These are phyloP conservation scores for Eutrema heterophyllum DNA, from an alignment of 345 rosid genomes.

Conservation along the genomic window DNA sequence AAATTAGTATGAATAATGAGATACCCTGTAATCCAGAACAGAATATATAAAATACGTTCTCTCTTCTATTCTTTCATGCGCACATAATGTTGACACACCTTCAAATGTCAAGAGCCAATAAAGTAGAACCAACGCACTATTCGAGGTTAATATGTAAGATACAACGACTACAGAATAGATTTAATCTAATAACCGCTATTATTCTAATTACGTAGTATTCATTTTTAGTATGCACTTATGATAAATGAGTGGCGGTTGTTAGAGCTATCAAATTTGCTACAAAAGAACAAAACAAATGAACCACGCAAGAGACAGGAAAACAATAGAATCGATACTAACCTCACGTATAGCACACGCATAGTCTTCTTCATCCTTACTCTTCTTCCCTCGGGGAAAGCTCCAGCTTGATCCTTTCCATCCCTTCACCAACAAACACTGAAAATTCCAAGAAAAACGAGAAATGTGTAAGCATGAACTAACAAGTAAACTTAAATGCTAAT, in stretches of 20 bases:
- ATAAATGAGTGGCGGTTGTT: background rate
- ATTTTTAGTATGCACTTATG: background rate
- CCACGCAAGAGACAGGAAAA: background rate
- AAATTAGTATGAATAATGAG: background rate
- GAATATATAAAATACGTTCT: background rate
- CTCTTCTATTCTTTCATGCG: background rate
- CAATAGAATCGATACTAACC: slow-evolving; percentile 37
- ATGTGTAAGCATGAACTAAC: background rate
- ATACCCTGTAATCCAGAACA: background rate
- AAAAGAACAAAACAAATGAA: background rate
- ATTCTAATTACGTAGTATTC: background rate
- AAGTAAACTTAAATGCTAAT: background rate
- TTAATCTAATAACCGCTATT: background rate
- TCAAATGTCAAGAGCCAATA: background rate
- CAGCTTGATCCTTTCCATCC: slow-evolving; percentile 99
- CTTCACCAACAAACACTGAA: slow-evolving; percentile 86
- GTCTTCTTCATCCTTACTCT: slow-evolving; percentile 98
- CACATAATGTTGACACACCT: background rate
- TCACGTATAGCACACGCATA: slow-evolving; percentile 94
- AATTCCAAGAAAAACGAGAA: slow-evolving; percentile 7
- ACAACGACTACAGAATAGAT: background rate
- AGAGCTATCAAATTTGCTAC: slow-evolving; percentile 7
- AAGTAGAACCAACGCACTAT: slow-evolving; percentile 1
- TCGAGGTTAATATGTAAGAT: background rate
- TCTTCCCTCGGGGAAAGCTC: slow-evolving; percentile 99